Base-by-base conservation (phyloP, 208 protist genomes). In the Trypanosoma grayi region DNA sequence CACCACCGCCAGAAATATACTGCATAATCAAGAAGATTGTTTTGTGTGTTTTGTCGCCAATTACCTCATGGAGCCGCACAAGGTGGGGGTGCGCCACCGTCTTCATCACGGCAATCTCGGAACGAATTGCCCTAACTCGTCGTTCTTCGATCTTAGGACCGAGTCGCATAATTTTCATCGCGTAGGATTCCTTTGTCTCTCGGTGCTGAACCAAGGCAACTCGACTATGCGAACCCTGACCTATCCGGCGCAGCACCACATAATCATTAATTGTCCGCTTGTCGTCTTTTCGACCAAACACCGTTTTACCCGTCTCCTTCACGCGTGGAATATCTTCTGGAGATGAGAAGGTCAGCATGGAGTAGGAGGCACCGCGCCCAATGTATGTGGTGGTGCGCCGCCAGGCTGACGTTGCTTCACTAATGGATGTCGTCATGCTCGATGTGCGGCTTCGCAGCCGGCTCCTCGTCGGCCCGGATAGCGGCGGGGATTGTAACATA, bases 221-320 rank as follows among this genome's bases (percentile, higher is more conserved):
- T n/a, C 94, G 82, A 44, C 96, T 93, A 57, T 97, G 97, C 6
- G 95, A 95, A 30, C 97, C 97, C 50, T 92, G 69, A 30, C 95
- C 92, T 20, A 98, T 70, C 53, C 95, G 91, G 20, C 90, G 73
- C 13, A 97, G 39, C 40, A 86, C 53, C 4, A 66, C 52, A 61
- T 91, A 91, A 24, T 85, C 65, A 48, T 87, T 90, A 51, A 90
- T 66, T 16, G 48, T 79, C 37, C 75, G 77, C 33, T 79, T 69
- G 10, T 58, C 67, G 27, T 77, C 64, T 11, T 67, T 56, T 34
- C 44, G 24, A 30, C 18, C 51, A 16, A 73, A 33, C 7, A 74
- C 25, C 9, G 74, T 51, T 28, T 44, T 41, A 16, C 27, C 36
- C 22, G 78, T 82, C 40, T 81, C 60, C 11, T 56, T 60, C 7